Evolutionary conservation across 108 stramenopile genomes (phyloP).

Genomic region (Skeletonema marinoi): DNA sequence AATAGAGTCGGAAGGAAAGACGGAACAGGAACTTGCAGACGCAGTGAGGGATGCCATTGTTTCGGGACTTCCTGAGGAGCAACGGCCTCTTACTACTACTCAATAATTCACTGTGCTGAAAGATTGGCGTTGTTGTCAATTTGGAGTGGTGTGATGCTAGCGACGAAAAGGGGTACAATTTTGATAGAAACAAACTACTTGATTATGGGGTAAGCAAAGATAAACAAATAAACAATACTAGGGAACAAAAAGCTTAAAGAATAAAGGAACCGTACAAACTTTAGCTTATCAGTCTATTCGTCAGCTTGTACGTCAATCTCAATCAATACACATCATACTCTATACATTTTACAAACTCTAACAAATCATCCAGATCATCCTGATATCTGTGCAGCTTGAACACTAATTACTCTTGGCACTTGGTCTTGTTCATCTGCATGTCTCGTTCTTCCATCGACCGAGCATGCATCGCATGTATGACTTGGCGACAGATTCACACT

Average conservation of each 20-base stretch:
- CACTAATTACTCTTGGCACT: neutral
- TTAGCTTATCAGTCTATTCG: neutral
- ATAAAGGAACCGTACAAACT: neutral
- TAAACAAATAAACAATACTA: no score
- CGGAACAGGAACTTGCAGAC: conserved; percentile 78
- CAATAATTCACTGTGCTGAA: conserved; percentile 1
- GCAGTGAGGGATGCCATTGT: conserved; percentile 74
- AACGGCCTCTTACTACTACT: conserved; percentile 45
- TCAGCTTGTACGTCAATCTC: neutral
- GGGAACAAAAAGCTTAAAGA: neutral
- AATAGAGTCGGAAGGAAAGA: conserved; percentile 73
- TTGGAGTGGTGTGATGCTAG: neutral
- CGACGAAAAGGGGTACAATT: neutral
- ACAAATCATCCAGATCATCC: neutral
- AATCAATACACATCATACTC: neutral
- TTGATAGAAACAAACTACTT: neutral
- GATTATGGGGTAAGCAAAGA: neutral
- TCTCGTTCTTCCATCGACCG: neutral
- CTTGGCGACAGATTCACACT: conserved; percentile 26
- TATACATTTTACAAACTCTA: neutral
- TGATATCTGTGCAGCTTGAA: neutral
- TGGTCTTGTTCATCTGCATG: neutral
- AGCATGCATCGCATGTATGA: conserved; percentile 34
- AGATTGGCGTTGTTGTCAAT: neutral
- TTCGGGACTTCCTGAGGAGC: conserved; percentile 74